Base-by-base conservation (phyloP, 768 basidiomycete genomes). In the Clitopilus passeckerianus region DNA sequence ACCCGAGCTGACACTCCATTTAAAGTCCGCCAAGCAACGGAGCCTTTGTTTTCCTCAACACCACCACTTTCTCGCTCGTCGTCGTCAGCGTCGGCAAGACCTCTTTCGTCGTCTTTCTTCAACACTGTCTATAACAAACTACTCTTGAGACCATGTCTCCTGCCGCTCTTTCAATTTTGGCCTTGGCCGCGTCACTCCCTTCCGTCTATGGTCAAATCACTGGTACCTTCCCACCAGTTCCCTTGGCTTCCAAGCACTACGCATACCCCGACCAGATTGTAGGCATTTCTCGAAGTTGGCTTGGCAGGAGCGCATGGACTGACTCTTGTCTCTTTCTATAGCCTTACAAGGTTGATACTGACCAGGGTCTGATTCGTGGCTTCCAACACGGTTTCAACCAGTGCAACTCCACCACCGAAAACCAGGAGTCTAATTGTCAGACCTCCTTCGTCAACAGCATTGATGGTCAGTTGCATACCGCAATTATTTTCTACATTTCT, bases 341-440 rank as follows among this genome's bases (percentile, higher is more conserved):
- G 74, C 74, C 75, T 9, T 71, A 73, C 59, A 66, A 74, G 63
- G 76, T 75, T 59, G 75, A 77, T 54, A 72, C 70, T 16, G 74
- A 77, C 62, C 57, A 61, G 12, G 53, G 58, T 57, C 61, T 74
- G 4, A 65, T 66, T 58, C 68, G 76, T 53, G 76, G 76, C 18
- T 59, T 73, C 14, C 89, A 90, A 67, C 64, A 65, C 18, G 89
- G 89, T 15, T 88, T 86, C 76, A 88, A 87, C 68, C 66, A 74
- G 10, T 89, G 87, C 70, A 90, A 89, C 70, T 79, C 82, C 0
- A 84, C 86, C 16, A 89, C 89, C 0, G 76, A 87, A 68, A 78
- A 75, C 63, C 83, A 80, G 56, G 20, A 74, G 1, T 89, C 88
- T 3, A 66, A 74, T 18, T 81, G 88, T 64, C 89, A 90, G 68